phyloP scores from a whole-genome alignment of 257 asterid genomes.

The Solanum megistacrolobum region DNA sequence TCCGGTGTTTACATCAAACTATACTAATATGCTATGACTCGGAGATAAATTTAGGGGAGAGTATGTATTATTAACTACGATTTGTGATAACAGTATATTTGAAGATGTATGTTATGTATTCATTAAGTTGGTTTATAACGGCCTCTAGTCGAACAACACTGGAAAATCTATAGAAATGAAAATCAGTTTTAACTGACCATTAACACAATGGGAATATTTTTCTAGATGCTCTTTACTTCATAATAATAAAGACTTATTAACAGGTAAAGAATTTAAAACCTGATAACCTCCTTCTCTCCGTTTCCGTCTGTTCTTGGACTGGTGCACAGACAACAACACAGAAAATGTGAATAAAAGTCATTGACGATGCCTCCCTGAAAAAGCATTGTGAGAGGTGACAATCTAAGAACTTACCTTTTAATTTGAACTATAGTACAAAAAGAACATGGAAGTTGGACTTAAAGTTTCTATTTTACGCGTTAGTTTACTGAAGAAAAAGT shows the following conservation, averaged over 20 bases:
- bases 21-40: not conserved
- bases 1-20: not conserved
- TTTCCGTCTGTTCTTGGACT: slow-evolving; percentile 67
- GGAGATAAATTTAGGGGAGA: not conserved
- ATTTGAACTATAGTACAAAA: not conserved
- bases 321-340: slow-evolving; percentile 81
- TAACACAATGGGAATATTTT: not conserved
- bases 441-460: not conserved
- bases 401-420: not conserved
- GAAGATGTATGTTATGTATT: not conserved
- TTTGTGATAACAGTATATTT: not conserved
- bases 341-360: slow-evolving; percentile 59
- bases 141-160: rapidly evolving
- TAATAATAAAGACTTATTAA: not conserved
- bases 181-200: not conserved
- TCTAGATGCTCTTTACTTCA: not conserved
- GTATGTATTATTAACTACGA: not conserved
- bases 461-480: not conserved
- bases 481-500: not conserved
- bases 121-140: not conserved
- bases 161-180: not conserved
- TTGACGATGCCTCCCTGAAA: slow-evolving; percentile 58
- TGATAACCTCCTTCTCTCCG: slow-evolving; percentile 31
- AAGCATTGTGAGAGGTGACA: not conserved
- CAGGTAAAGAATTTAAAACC: slow-evolving; percentile 12